phyloP scores from a whole-genome alignment of 83 land plant genomes.

The Isoetes engelmannii region DNA sequence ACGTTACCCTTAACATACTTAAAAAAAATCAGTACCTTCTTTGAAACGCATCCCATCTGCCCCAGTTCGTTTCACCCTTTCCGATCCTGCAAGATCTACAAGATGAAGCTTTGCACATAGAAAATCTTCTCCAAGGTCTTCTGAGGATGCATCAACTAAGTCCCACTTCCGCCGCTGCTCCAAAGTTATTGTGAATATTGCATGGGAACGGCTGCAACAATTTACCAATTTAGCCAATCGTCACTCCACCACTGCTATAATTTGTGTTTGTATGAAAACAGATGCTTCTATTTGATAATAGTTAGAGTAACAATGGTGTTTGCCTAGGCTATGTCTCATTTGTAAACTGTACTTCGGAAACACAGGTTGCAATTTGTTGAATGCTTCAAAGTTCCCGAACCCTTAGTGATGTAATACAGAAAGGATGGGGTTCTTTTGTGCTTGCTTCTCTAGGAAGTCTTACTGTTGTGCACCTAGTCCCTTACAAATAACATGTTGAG shows the following conservation, averaged over 20 bases:
- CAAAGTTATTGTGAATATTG: conserved; percentile 96
- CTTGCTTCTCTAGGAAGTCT: too few relatives aligned
- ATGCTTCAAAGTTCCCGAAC: too few relatives aligned
- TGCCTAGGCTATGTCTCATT: too few relatives aligned
- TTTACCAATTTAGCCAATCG: conserved; percentile 2
- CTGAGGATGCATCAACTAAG: conserved; percentile 26
- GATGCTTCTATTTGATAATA: neutral
- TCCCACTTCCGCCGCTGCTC: conserved; percentile 80
- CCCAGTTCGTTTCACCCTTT: conserved; percentile 95
- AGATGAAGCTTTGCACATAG: conserved; percentile 96
- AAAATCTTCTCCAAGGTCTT: conserved; percentile 69
- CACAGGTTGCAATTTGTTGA: too few relatives aligned
- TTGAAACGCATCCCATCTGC: conserved; percentile 98
- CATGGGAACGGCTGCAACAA: conserved; percentile 90
- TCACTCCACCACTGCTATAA: neutral
- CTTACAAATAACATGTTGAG: neutral
- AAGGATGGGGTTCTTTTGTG: too few relatives aligned
- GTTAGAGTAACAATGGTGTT: neutral
- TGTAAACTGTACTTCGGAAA: too few relatives aligned
- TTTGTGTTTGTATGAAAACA: neutral
- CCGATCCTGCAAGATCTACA: conserved; percentile 99
- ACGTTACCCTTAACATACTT: neutral
- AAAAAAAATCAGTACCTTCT: conserved; percentile 54
- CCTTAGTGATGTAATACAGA: too few relatives aligned
- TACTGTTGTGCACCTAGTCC: too few relatives aligned